phyloP scores from a whole-genome alignment of 139 green algal genomes.

The Chlamydomonas sp. region DNA sequence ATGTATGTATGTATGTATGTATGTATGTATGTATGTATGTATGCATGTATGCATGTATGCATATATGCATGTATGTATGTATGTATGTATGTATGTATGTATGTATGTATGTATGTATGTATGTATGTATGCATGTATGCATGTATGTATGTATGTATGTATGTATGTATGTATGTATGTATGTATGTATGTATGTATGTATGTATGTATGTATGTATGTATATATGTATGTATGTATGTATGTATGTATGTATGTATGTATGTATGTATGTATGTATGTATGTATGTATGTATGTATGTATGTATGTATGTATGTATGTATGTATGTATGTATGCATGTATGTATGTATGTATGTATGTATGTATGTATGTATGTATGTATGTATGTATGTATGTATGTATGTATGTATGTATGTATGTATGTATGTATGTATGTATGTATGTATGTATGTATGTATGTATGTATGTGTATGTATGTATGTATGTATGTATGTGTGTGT shows the following conservation, averaged over 20 bases:
- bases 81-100: constrained; percentile 6
- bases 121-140: constrained; percentile 3
- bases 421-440: too few relatives aligned
- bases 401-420: constrained; percentile 11
- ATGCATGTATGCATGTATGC: not conserved
- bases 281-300: constrained; percentile 8
- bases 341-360: constrained; percentile 8
- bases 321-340: constrained; percentile 7
- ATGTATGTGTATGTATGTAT: too few relatives aligned
- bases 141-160: constrained; percentile 3
- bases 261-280: constrained; percentile 8
- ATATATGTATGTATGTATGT: constrained; percentile 19
- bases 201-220: not conserved
- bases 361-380: constrained; percentile 10
- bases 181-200: constrained; percentile 8
- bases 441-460: too few relatives aligned
- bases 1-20: constrained; percentile 8
- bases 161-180: constrained; percentile 8
- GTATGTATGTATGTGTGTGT: too few relatives aligned
- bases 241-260: constrained; percentile 8
- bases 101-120: constrained; percentile 16
- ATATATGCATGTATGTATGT: constrained; percentile 10
- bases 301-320: constrained; percentile 8
- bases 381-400: constrained; percentile 18
- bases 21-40: constrained; percentile 11